Base-by-base conservation (phyloP, 306 rosid genomes). In the Fagus sylvatica region DNA sequence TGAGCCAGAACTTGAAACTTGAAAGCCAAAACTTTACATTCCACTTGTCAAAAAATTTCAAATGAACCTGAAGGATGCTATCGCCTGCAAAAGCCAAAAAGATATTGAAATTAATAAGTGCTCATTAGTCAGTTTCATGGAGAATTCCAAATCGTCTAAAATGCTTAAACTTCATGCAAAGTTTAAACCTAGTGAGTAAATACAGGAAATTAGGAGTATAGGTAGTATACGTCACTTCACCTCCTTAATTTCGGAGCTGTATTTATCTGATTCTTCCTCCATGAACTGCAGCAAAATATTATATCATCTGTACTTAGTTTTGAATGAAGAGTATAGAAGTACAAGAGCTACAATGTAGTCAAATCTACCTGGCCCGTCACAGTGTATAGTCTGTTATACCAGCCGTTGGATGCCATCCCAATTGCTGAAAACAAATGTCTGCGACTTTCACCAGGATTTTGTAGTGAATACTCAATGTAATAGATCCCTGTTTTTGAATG, bases 401-500 rank as follows among this genome's bases (percentile, higher is more conserved):
- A 92, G 72, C 98, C 98, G 74, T 88, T 92, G 71, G 85, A 75
- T 65, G 96, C 86, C 98, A 94, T 94, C 76, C 97, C 98, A 74
- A 94, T 88, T 46, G 96, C 95, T 30, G 98, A 84, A 76, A 78
- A 87, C 74, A 94, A 77, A 85, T 88, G 83, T 76, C 80, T 94
- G 68, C 87, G 81, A 86, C 87, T 78, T 79, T 94, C 97, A 57
- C 97, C 97, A 1, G 97, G 97, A 60, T 73, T 88, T 84, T 88
- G 93, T 55, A 94, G 88, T 17, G 89, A 72, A 77, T 94, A 94
- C 76, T 90, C 91, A 3, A 92, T 92, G 81, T 89, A 94, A 76
- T 92, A 94, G 53, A 94, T 7, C 43, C 98, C 98, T 93, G 93
- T 17, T 66, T 39, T 66, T 66, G 49, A 17, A 66, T 66, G 43